phyloP scores from a whole-genome alignment of 2,329 filamentous ascomycete genomes.

The Zymoseptoria ardabiliae region DNA sequence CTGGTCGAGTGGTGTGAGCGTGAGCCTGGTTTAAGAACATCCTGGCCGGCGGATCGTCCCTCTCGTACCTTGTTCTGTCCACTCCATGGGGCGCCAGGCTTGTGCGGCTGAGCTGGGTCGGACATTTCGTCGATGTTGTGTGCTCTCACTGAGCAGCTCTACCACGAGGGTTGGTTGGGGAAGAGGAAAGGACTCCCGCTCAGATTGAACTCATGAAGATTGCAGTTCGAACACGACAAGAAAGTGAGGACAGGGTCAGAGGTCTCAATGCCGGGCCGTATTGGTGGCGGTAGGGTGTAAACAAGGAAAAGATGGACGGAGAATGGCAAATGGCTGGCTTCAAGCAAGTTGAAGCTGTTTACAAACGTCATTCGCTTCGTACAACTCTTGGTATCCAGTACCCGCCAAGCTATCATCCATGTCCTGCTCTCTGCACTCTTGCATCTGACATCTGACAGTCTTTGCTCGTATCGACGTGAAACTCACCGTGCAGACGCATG shows the following conservation, averaged over 20 bases:
- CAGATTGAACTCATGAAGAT: neutral
- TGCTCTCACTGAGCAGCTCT: neutral
- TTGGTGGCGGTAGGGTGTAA: neutral
- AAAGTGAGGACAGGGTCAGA: neutral
- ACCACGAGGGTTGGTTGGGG: neutral
- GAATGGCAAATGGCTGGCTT: no score
- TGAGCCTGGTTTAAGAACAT: neutral
- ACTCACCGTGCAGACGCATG: neutral
- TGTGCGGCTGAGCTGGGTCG: slow-evolving; percentile 10
- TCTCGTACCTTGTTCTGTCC: slow-evolving; percentile 56
- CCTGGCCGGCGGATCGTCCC: neutral
- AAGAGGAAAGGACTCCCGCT: neutral
- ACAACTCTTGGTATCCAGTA: neutral
- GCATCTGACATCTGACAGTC: neutral
- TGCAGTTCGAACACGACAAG: neutral
- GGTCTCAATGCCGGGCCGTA: neutral
- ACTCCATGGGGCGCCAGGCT: slow-evolving; percentile 63
- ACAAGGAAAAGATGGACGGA: neutral
- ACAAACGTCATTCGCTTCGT: neutral
- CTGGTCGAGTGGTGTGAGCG: neutral
- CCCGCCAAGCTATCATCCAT: neutral
- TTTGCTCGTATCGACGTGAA: neutral
- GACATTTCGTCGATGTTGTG: slow-evolving; percentile 6
- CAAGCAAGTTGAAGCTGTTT: no score
- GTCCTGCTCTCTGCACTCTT: neutral